Evolutionary conservation across 2,329 filamentous ascomycete genomes (phyloP), one percentile per base, ranked within the genome.

Genomic region (Raffaelea arxii): DNA sequence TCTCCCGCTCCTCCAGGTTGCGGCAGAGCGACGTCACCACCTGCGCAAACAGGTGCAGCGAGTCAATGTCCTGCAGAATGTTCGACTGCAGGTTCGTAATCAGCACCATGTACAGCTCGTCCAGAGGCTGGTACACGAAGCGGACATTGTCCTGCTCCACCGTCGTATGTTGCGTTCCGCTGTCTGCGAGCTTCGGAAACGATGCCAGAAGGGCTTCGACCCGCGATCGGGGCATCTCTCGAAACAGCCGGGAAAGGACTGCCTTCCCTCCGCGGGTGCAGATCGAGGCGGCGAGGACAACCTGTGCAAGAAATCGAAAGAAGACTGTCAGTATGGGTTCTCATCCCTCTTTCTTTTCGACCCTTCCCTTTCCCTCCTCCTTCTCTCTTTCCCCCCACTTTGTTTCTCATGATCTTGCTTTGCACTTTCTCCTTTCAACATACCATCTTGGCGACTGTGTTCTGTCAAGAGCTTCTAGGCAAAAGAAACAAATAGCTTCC

Each of bases 51-150:
- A 98, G 78, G 66, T 98, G 94, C 50, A 98, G 78, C 49, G 92
- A 95, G 69, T 97, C 92, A 66, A 98, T 98, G 67, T 98, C 92
- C 70, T 98, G 92, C 44, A 98, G 78, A 57, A 98, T 98, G 70
- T 98, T 98, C 66, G 91, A 97, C 74, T 97, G 92, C 59, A 89
- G 86, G 75, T 98, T 98, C 66, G 94, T 98, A 69, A 98, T 97
- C 61, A 98, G 81, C 55, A 98, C 91, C 80, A 98, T 97, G 78
- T 98, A 98, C 54, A 98, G 82, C 73, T 98, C 94, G 70, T 98
- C 94, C 54, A 98, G 78, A 50, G 92, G 94, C 66, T 98, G 92
- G 74, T 98, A 98, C 49, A 98, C 92, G 64, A 96, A 98, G 71
- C 92, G 91, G 61, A 98, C 92, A 72, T 95, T 97, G 72, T 98